These are phyloP conservation scores for Zymoseptoria pseudotritici DNA, from an alignment of 2,329 filamentous ascomycete species.

Conservation along the genomic window DNA sequence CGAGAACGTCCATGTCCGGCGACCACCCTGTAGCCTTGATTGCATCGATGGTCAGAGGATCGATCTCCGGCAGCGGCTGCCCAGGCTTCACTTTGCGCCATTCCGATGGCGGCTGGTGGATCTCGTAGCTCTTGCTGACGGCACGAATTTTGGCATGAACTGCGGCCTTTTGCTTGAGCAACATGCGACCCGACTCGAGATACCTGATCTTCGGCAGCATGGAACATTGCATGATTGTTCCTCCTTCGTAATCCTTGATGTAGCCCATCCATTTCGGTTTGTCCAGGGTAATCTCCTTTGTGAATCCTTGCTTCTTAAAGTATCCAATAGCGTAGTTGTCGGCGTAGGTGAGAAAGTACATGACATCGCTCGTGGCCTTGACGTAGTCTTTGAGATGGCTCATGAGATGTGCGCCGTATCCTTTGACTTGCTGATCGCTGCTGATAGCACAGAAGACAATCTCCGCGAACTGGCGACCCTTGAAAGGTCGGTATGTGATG, in stretches of 20 bases:
- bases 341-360: slow-evolving; percentile 98
- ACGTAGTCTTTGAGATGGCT: slow-evolving; percentile 97
- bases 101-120: slow-evolving; percentile 76
- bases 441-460: slow-evolving; percentile 98
- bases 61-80: slow-evolving; percentile 55
- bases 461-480: slow-evolving; percentile 85
- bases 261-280: slow-evolving; percentile 96
- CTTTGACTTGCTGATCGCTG: slow-evolving; percentile 96
- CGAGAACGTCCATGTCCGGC: slow-evolving; percentile 93
- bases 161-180: slow-evolving; percentile 93
- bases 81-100: slow-evolving; percentile 62
- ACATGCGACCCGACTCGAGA: slow-evolving; percentile 84
- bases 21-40: slow-evolving; percentile 92
- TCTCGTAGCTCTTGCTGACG: slow-evolving; percentile 78
- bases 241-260: slow-evolving; percentile 98
- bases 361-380: slow-evolving; percentile 90
- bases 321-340: slow-evolving; percentile 99
- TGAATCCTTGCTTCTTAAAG: slow-evolving; percentile 98
- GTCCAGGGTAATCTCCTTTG: slow-evolving; percentile 92
- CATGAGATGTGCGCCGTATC: slow-evolving; percentile 97
- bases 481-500: slow-evolving; percentile 94
- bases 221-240: slow-evolving; percentile 97
- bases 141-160: slow-evolving; percentile 92
- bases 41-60: slow-evolving; percentile 77
- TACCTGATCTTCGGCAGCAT: slow-evolving; percentile 96